phyloP scores from a whole-genome alignment of 176 grass and related monocot genomes.

The Stipa capillata region DNA sequence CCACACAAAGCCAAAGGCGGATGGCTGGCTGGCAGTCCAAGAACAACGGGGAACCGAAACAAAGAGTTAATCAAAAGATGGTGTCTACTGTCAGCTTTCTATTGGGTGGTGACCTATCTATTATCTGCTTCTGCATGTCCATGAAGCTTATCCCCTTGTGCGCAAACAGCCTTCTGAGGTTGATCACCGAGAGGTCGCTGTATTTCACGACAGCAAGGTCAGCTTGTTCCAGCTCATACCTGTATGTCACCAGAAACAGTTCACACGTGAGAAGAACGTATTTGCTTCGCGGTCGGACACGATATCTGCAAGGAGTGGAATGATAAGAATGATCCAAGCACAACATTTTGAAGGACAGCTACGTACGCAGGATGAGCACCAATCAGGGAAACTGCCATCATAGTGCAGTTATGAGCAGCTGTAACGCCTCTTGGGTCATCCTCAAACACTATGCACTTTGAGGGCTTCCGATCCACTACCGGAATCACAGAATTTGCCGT shows the following conservation, averaged over 20 bases:
- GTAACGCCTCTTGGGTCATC: slow-evolving; percentile 82
- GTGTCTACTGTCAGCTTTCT: slow-evolving; percentile 62
- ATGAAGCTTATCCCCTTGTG: slow-evolving; percentile 78
- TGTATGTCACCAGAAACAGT: slow-evolving; percentile 13
- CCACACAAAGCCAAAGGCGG: not conserved
- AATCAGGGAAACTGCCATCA: slow-evolving; percentile 85
- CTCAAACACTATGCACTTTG: slow-evolving; percentile 94
- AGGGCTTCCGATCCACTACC: slow-evolving; percentile 89
- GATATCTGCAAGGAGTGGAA: not conserved
- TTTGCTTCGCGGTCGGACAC: not conserved
- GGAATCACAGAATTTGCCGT: too few species aligned
- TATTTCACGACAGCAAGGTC: slow-evolving; percentile 71
- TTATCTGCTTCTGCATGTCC: slow-evolving; percentile 92
- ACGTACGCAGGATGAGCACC: slow-evolving; percentile 87
- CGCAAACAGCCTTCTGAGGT: slow-evolving; percentile 82
- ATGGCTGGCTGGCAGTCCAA: not conserved
- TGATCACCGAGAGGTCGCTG: slow-evolving; percentile 83
- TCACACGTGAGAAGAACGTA: not conserved
- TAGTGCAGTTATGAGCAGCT: slow-evolving; percentile 88
- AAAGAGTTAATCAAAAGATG: slow-evolving; percentile 34
- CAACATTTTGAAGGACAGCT: not conserved
- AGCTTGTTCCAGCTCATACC: slow-evolving; percentile 84
- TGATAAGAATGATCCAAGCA: not conserved
- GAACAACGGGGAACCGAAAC: not conserved
- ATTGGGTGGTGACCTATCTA: slow-evolving; percentile 71